Percentiles rank a stretch among this genome's conserved stretches.
Conservation (phyloP, 2,329 filamentous ascomycete species). For the Fusarium temperatum region DNA sequence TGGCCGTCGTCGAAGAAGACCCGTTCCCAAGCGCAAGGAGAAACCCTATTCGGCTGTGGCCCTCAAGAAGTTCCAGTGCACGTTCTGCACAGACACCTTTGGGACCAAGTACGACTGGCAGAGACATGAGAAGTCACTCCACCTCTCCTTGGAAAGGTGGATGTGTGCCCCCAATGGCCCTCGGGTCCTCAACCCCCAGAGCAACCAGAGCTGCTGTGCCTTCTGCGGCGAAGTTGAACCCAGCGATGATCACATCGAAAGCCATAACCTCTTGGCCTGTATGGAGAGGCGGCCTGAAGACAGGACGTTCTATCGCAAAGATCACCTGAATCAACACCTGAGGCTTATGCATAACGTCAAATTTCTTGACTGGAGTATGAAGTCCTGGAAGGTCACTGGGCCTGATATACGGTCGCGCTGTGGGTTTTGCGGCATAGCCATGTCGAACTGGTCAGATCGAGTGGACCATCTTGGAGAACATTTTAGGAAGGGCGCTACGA, state of each 20-base stretch:
- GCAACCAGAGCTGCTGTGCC: neutral
- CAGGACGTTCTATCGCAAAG: neutral
- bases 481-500: neutral
- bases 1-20: neutral
- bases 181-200: fast-evolving
- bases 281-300: neutral
- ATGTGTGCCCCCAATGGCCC: fast-evolving
- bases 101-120: neutral
- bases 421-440: neutral
- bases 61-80: neutral
- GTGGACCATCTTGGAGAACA: neutral
- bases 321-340: neutral
- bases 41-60: neutral
- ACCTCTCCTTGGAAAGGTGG: neutral
- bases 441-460: neutral
- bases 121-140: neutral
- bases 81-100: neutral
- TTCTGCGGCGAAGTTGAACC: neutral
- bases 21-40: neutral
- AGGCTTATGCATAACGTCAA: neutral
- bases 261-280: fast-evolving
- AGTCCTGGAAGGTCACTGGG: neutral
- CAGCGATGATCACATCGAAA: fast-evolving
- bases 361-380: neutral
- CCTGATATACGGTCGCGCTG: neutral